Conservation (phyloP, 768 basidiomycete species). For the Serendipita vermifera region DNA sequence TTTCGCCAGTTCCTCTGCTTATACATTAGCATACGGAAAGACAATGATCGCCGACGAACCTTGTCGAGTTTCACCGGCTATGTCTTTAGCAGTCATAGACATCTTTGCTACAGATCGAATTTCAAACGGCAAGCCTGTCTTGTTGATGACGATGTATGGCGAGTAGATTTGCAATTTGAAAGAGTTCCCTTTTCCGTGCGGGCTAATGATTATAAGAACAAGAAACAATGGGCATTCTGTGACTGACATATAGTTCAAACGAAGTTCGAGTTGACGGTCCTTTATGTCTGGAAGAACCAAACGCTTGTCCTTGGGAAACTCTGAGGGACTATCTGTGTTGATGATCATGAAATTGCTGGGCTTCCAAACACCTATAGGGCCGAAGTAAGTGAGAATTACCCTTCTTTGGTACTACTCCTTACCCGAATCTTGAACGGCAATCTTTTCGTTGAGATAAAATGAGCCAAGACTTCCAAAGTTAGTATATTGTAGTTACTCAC, state of each 20-base stretch:
- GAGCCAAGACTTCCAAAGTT: neutral
- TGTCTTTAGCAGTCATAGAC: conserved; percentile 54
- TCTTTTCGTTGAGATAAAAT: neutral
- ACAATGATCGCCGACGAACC: conserved; percentile 30
- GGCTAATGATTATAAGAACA: conserved; percentile 27
- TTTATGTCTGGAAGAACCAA: conserved; percentile 59
- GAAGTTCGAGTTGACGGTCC: conserved; percentile 66
- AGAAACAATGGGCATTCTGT: neutral
- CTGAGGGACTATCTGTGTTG: conserved; percentile 82
- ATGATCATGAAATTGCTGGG: conserved; percentile 97
- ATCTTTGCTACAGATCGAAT: conserved; percentile 48
- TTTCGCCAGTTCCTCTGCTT: conserved; percentile 34
- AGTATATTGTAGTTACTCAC: conserved; percentile 27
- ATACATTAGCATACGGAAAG: conserved; percentile 13
- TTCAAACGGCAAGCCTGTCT: conserved; percentile 73
- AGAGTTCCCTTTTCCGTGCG: conserved; percentile 81
- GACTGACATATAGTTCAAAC: conserved; percentile 79
- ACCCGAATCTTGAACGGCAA: conserved; percentile 79
- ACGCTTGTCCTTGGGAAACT: conserved; percentile 67
- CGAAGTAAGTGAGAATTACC: neutral
- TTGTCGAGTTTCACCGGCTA: conserved; percentile 64
- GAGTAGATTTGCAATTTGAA: conserved; percentile 92
- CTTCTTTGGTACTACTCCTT: conserved; percentile 16
- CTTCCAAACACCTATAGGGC: conserved; percentile 20
- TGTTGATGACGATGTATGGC: conserved; percentile 85